These are phyloP conservation scores for Wickerhamiella infanticola DNA, from an alignment of 1,139 yeast genomes.

Conservation along the genomic window DNA sequence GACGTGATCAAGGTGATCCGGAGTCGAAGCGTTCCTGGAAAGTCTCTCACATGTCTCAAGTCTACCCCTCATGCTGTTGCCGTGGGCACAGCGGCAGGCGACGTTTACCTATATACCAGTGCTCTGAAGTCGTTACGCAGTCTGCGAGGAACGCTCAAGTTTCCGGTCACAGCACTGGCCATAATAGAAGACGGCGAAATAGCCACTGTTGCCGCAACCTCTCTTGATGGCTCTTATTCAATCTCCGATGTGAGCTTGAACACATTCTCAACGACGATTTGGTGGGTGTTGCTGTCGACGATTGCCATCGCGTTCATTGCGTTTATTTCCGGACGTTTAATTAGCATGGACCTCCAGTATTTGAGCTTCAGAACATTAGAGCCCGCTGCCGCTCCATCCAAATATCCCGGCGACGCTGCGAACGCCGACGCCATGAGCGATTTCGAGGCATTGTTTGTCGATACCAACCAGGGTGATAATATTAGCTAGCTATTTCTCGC, in stretches of 20 bases:
- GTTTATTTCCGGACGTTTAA: neutral
- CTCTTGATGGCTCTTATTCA: slow-evolving; percentile 66
- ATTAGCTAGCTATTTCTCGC: neutral
- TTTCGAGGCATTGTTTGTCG: neutral
- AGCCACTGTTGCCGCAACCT: slow-evolving; percentile 48
- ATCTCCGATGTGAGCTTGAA: neutral
- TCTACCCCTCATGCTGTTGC: slow-evolving; percentile 37
- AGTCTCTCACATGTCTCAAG: slow-evolving; percentile 7
- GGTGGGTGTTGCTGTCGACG: slow-evolving; percentile 11
- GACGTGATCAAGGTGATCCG: neutral
- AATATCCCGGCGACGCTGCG: too few species aligned
- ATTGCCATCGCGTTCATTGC: slow-evolving; percentile 8
- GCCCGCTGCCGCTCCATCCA: neutral
- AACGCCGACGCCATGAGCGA: too few species aligned
- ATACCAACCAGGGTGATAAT: neutral
- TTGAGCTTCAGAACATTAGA: neutral
- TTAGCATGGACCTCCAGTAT: slow-evolving; percentile 1
- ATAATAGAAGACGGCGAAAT: slow-evolving; percentile 52
- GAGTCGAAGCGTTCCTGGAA: slow-evolving; percentile 6
- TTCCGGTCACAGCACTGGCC: slow-evolving; percentile 63
- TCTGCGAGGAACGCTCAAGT: slow-evolving; percentile 50
- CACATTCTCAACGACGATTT: slow-evolving; percentile 4
- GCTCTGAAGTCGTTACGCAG: slow-evolving; percentile 37
- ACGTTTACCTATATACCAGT: slow-evolving; percentile 37
- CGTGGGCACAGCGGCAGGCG: slow-evolving; percentile 58